Conservation (phyloP, 306 rosid species). For the Medicago ruthenica region DNA sequence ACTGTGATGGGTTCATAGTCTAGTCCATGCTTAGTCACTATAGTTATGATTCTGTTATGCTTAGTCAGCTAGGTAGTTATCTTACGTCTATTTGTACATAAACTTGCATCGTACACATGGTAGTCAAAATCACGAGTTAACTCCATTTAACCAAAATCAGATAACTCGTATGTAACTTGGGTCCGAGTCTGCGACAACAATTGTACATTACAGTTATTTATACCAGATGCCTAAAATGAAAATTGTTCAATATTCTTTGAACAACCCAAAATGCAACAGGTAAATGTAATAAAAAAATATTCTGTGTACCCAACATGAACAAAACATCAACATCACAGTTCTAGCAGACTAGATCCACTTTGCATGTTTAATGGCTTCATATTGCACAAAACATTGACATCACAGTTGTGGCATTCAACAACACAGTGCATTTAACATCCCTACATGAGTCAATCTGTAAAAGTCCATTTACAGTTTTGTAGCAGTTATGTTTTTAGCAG, state of each 20-base stretch:
- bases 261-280: neutral
- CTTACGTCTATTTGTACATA: neutral
- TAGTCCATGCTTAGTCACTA: too few species aligned
- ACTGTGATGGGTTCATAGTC: neutral
- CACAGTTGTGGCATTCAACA: neutral
- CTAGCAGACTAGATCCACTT: neutral
- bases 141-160: neutral
- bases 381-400: neutral
- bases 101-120: neutral
- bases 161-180: neutral
- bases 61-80: neutral
- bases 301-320: neutral
- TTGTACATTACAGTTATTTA: neutral
- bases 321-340: neutral
- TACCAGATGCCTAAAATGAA: neutral
- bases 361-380: neutral
- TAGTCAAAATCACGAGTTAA: neutral
- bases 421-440: too few species aligned
- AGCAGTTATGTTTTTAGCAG: too few species aligned
- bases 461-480: too few species aligned
- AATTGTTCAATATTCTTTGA: neutral
- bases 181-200: neutral
- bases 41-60: neutral
- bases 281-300: neutral
- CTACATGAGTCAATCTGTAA: too few species aligned